Evolutionary conservation across 495 filamentous ascomycete genomes (phyloP).

Genomic region (Hypoxylon fuscum): DNA sequence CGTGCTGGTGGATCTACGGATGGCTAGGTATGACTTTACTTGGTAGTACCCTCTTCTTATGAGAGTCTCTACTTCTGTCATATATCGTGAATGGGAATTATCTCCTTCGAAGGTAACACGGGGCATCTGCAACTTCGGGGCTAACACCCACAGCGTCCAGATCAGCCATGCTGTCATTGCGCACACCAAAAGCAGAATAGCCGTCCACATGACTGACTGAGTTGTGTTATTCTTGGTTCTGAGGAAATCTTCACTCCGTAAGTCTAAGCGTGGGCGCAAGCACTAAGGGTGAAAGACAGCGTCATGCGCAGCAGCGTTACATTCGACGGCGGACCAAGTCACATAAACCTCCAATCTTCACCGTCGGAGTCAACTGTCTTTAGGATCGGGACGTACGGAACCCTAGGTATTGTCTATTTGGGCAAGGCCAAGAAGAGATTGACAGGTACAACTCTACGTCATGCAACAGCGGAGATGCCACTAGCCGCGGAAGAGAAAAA

Average conservation of each 20-base stretch:
- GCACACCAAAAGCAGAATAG: not conserved
- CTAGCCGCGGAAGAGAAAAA: too few relatives aligned
- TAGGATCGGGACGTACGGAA: too few relatives aligned
- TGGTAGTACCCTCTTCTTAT: not conserved
- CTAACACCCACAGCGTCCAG: not conserved
- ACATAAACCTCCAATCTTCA: too few relatives aligned
- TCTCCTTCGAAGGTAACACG: not conserved
- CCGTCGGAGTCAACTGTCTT: too few relatives aligned
- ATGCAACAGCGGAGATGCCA: too few relatives aligned
- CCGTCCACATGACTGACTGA: not conserved
- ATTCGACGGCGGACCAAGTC: too few relatives aligned
- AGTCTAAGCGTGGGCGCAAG: too few relatives aligned
- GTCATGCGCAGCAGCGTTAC: not conserved
- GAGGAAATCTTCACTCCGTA: not conserved
- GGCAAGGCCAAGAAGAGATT: too few relatives aligned
- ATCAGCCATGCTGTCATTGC: not conserved
- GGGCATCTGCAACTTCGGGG: not conserved
- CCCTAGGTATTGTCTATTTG: too few relatives aligned
- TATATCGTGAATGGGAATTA: slow-evolving; percentile 1
- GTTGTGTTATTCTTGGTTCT: not conserved
- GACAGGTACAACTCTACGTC: too few relatives aligned
- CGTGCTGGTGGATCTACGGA: not conserved
- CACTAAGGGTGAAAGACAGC: too few relatives aligned
- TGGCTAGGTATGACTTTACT: not conserved
- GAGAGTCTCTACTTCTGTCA: not conserved